phyloP scores from a whole-genome alignment of 2,329 filamentous ascomycete genomes.

The Colletotrichum horii region DNA sequence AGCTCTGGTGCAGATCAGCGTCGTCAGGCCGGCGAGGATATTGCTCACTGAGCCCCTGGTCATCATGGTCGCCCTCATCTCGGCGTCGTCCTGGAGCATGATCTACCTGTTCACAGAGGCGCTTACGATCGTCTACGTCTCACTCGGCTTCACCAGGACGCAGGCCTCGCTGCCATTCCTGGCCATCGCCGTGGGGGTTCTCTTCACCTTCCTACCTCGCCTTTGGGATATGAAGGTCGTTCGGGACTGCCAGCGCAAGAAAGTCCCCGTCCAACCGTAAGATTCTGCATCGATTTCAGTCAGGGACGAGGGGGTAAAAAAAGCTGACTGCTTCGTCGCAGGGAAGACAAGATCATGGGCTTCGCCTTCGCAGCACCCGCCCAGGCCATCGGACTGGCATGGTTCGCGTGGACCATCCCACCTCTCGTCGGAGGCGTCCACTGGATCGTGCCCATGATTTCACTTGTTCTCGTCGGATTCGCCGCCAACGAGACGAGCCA shows the following conservation, averaged over 20 bases:
- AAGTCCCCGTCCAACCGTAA: constrained; percentile 25
- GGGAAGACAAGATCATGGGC: constrained; percentile 31
- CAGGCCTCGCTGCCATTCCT: constrained; percentile 45
- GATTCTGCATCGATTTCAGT: not conserved
- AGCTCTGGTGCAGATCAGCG: constrained; percentile 40
- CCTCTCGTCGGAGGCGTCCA: constrained; percentile 34
- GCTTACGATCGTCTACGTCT: constrained; percentile 41
- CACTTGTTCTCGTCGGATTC: constrained; percentile 50
- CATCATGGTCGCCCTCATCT: constrained; percentile 45
- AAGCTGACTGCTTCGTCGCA: not conserved
- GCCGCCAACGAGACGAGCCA: constrained; percentile 45
- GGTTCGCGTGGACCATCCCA: constrained; percentile 53
- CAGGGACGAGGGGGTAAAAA: not conserved
- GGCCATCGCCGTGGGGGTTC: constrained; percentile 41
- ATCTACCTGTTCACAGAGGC: constrained; percentile 55
- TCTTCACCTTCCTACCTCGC: constrained; percentile 45
- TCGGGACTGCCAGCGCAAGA: constrained; percentile 19
- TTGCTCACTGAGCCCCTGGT: constrained; percentile 53
- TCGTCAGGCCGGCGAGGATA: constrained; percentile 44
- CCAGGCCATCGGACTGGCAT: constrained; percentile 48
- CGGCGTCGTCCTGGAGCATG: constrained; percentile 46
- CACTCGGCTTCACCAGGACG: constrained; percentile 35
- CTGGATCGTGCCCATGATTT: constrained; percentile 44
- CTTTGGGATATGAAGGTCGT: constrained; percentile 40
- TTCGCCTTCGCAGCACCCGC: constrained; percentile 48